These are phyloP conservation scores for Dichotomopilus funicola DNA, from an alignment of 2,329 filamentous ascomycete species.

Conservation along the genomic window DNA sequence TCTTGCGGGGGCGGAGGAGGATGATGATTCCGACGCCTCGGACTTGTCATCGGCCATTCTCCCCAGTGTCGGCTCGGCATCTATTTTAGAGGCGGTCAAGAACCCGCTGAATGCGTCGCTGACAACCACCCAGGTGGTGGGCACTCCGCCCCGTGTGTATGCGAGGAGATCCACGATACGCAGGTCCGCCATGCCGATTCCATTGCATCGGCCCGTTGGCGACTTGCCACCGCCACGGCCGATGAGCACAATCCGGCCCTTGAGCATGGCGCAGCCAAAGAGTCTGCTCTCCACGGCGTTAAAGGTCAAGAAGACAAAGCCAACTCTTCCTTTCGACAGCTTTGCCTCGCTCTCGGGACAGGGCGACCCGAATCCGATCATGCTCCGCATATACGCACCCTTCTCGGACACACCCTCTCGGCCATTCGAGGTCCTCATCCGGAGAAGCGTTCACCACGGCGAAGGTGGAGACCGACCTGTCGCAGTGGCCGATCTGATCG, in stretches of 20 bases:
- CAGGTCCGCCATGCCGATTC: conserved; percentile 50
- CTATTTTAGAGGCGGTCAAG: conserved; percentile 60
- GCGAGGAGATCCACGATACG: conserved; percentile 57
- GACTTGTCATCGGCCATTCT: conserved; percentile 60
- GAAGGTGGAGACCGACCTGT: conserved; percentile 56
- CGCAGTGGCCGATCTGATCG: conserved; percentile 74
- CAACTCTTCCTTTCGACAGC: conserved; percentile 64
- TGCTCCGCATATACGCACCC: conserved; percentile 69
- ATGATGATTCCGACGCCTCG: conserved; percentile 53
- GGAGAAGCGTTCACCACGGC: conserved; percentile 62
- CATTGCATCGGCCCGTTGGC: conserved; percentile 50
- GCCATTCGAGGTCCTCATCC: conserved; percentile 65
- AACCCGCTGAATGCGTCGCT: conserved; percentile 51
- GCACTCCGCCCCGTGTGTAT: conserved; percentile 57
- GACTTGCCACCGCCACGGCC: conserved; percentile 66
- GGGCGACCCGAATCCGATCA: conserved; percentile 69
- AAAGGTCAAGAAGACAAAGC: conserved; percentile 64
- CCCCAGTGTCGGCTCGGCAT: conserved; percentile 63
- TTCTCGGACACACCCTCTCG: conserved; percentile 59
- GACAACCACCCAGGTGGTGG: conserved; percentile 48
- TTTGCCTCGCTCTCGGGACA: conserved; percentile 73
- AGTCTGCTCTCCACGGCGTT: conserved; percentile 67
- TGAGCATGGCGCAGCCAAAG: conserved; percentile 62
- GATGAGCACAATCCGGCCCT: conserved; percentile 53
- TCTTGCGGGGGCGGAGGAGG: conserved; percentile 47